These are phyloP conservation scores for Salicornia ramosissima DNA, from an alignment of 148 eudicot genomes.

Conservation along the genomic window DNA sequence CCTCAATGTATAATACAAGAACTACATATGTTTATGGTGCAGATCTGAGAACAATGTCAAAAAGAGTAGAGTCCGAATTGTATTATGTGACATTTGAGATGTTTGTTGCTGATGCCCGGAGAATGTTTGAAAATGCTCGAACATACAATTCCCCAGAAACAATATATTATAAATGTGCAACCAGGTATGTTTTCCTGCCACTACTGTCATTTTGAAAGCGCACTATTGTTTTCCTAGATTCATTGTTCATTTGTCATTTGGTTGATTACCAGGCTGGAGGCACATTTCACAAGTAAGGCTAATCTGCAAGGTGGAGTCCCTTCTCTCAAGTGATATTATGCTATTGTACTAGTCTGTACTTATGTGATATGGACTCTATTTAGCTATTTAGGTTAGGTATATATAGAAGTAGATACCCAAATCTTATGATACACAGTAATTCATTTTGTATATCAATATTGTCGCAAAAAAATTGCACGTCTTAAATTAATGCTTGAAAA, in stretches of 20 bases:
- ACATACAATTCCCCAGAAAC: constrained; percentile 92
- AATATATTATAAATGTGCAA: constrained; percentile 83
- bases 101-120: constrained; percentile 79
- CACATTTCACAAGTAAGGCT: constrained; percentile 29
- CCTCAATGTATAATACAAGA: background rate
- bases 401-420: too few species aligned
- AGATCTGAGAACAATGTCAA: constrained; percentile 89
- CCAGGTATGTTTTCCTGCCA: constrained; percentile 46
- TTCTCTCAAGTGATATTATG: constrained; percentile 54
- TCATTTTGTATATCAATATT: too few species aligned
- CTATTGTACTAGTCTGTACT: constrained; percentile 13
- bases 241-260: background rate
- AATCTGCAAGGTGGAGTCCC: constrained; percentile 58
- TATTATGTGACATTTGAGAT: constrained; percentile 88
- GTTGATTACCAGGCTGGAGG: constrained; percentile 24
- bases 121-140: constrained; percentile 93
- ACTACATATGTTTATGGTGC: constrained; percentile 8
- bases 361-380: background rate
- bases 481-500: too few species aligned
- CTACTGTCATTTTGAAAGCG: background rate
- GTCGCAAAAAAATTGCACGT: too few species aligned
- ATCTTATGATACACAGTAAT: too few species aligned
- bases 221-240: background rate
- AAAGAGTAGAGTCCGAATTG: constrained; percentile 86
- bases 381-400: too few species aligned